phyloP scores from a whole-genome alignment of 2,329 filamentous ascomycete species.

The Anthostomella pinea region DNA sequence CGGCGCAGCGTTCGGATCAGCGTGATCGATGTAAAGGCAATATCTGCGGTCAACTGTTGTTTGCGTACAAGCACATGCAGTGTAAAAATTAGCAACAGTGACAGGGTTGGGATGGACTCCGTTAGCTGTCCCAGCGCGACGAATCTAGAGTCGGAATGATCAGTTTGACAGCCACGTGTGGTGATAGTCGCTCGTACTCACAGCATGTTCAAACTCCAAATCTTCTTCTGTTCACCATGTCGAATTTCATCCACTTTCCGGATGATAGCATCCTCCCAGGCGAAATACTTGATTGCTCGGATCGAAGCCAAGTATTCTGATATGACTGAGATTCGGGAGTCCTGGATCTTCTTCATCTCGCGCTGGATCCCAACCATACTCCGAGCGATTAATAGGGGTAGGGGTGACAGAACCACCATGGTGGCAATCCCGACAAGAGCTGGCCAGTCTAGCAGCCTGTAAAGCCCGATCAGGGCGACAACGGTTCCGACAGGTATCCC shows the following conservation, averaged over 20 bases:
- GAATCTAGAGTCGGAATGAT: slow-evolving; percentile 16
- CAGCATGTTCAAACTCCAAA: slow-evolving; percentile 52
- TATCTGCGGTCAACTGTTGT: slow-evolving; percentile 50
- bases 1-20: slow-evolving; percentile 52
- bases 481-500: slow-evolving; percentile 47
- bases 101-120: slow-evolving; percentile 50
- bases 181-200: slow-evolving; percentile 27
- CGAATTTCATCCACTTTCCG: slow-evolving; percentile 50
- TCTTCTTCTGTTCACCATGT: slow-evolving; percentile 48
- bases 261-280: slow-evolving; percentile 54
- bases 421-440: slow-evolving; percentile 51
- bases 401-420: slow-evolving; percentile 45
- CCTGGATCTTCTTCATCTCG: slow-evolving; percentile 53
- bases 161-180: slow-evolving; percentile 1
- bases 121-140: slow-evolving; percentile 44
- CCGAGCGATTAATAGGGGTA: slow-evolving; percentile 48
- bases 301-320: slow-evolving; percentile 58
- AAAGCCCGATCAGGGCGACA: slow-evolving; percentile 50
- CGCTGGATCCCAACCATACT: slow-evolving; percentile 50
- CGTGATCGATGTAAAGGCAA: slow-evolving; percentile 55
- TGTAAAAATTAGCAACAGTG: slow-evolving; percentile 53
- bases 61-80: slow-evolving; percentile 48
- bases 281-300: slow-evolving; percentile 59
- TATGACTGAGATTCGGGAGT: slow-evolving; percentile 54
- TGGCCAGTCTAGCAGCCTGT: slow-evolving; percentile 54